phyloP scores from a whole-genome alignment of 73 alveolate genomes.

The Tetrahymena thermophila region DNA sequence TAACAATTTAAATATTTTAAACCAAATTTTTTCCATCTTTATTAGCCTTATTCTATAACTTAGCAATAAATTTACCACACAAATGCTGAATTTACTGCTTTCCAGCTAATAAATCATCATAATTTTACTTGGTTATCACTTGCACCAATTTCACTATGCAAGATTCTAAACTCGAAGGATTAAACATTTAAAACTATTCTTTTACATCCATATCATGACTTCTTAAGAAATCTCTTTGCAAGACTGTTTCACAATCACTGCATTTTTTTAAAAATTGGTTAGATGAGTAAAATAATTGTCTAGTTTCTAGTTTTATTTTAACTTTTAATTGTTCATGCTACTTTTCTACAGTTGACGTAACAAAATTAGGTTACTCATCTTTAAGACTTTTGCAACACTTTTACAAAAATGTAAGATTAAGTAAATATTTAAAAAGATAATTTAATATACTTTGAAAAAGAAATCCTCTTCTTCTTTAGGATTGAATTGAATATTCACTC shows the following conservation, averaged over 20 bases:
- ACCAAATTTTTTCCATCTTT: background rate
- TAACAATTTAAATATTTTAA: background rate
- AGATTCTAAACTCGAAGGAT: background rate
- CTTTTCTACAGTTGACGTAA: background rate
- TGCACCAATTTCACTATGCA: background rate
- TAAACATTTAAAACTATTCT: background rate
- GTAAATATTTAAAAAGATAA: background rate
- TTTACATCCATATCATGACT: background rate
- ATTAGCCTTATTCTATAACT: background rate
- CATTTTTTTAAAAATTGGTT: background rate
- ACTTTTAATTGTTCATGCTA: background rate
- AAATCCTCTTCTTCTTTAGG: background rate
- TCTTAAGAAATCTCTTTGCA: background rate
- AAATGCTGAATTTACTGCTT: background rate
- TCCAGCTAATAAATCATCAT: background rate
- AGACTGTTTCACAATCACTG: background rate
- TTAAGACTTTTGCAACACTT: background rate
- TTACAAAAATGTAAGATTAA: background rate
- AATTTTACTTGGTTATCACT: background rate
- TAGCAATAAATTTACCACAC: background rate
- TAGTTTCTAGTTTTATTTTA: background rate
- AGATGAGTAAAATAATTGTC: background rate
- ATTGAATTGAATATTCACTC: background rate
- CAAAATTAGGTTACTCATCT: background rate
- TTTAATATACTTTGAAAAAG: background rate